These are phyloP conservation scores for Kalanchoe fedtschenkoi DNA, from an alignment of 164 flowering plant species.

Conservation along the genomic window DNA sequence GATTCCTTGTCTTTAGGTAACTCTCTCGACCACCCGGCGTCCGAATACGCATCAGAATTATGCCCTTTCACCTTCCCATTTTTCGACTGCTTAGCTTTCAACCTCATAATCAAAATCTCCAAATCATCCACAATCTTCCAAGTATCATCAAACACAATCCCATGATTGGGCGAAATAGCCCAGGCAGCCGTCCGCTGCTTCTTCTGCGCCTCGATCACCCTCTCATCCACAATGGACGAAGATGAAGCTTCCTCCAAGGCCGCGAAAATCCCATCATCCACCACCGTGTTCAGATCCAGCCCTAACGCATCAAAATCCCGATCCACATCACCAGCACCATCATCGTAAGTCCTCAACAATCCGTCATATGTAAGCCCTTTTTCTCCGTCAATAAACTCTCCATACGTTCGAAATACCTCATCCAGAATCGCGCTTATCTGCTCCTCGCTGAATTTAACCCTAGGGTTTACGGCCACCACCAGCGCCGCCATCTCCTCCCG, in stretches of 20 bases:
- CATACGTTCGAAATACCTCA: constrained; percentile 87
- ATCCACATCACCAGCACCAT: constrained; percentile 97
- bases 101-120: constrained; percentile 73
- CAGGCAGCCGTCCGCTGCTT: constrained; percentile 76
- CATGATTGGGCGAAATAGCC: constrained; percentile 90
- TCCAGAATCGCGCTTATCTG: constrained; percentile 93
- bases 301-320: constrained; percentile 88
- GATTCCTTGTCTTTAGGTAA: too few relatives aligned
- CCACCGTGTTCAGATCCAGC: constrained; percentile 29
- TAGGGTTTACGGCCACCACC: constrained; percentile 95
- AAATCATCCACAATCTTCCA: constrained; percentile 94
- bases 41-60: constrained; percentile 72
- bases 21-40: constrained; percentile 97
- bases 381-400: constrained; percentile 75
- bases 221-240: constrained; percentile 52
- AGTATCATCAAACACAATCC: constrained; percentile 83
- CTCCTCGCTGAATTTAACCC: constrained; percentile 91
- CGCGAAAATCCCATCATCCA: constrained; percentile 9
- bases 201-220: constrained; percentile 47
- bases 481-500: constrained; percentile 90
- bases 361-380: constrained; percentile 76
- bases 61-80: constrained; percentile 68
- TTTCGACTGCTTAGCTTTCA: constrained; percentile 68
- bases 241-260: constrained; percentile 45
- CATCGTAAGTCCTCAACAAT: constrained; percentile 83